Conservation (phyloP, 371 early-diverging fungal species). For the Vairimorpha apis region DNA sequence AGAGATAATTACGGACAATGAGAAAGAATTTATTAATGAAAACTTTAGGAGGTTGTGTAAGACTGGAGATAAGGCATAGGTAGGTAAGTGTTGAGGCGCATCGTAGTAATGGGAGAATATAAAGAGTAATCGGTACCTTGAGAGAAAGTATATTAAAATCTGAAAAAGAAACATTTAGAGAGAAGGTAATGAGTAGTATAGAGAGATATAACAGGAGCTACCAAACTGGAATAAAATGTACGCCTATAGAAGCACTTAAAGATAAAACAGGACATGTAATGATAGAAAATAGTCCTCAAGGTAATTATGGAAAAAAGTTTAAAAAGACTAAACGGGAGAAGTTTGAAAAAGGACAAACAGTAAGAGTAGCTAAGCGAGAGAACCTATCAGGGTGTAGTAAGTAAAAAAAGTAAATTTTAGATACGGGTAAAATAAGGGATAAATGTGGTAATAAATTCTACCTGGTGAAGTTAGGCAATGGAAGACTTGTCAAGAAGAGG, state of each 20-base stretch:
- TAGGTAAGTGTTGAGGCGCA: not conserved
- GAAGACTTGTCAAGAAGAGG: constrained; percentile 9
- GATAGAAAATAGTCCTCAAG: not conserved
- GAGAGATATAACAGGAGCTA: not conserved
- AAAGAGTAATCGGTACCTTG: not conserved
- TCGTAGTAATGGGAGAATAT: not conserved
- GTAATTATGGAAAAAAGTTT: constrained; percentile 8
- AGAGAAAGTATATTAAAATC: not conserved
- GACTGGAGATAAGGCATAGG: not conserved
- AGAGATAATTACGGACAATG: constrained; percentile 10
- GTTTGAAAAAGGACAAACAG: not conserved
- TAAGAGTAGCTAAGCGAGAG: constrained; percentile 19
- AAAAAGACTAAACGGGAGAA: not conserved
- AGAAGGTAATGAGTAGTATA: not conserved
- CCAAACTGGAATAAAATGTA: constrained; percentile 6
- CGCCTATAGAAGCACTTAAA: not conserved
- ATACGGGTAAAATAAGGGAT: not conserved
- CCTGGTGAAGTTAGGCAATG: not conserved
- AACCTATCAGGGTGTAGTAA: not conserved
- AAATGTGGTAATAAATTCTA: constrained; percentile 1
- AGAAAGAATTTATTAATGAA: not conserved
- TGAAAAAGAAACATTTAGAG: not conserved
- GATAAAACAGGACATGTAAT: not conserved
- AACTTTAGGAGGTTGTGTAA: not conserved
- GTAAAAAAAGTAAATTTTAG: not conserved